Evolutionary conservation across 345 rosid genomes (phyloP).

Genomic region (Populus simonii): DNA sequence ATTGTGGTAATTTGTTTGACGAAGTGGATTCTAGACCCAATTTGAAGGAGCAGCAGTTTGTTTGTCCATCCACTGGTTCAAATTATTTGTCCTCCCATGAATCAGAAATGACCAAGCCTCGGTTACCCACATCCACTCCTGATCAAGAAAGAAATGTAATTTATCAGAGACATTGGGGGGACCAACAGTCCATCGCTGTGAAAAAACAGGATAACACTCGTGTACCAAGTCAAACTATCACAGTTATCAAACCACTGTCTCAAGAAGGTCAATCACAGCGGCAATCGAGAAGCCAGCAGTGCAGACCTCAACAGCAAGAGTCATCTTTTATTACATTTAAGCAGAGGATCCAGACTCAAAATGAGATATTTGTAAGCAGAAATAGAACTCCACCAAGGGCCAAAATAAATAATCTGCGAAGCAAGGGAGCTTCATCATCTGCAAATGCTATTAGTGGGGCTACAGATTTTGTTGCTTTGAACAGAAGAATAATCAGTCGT

Average conservation of each 20-base stretch:
- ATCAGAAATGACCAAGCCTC: slow-evolving; percentile 26
- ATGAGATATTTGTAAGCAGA: slow-evolving; percentile 33
- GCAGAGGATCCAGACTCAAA: slow-evolving; percentile 29
- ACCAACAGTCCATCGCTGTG: slow-evolving; percentile 19
- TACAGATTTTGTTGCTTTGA: slow-evolving; percentile 62
- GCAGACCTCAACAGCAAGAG: slow-evolving; percentile 46
- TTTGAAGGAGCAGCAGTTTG: slow-evolving; percentile 27
- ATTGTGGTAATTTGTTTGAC: slow-evolving; percentile 63
- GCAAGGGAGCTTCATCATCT: slow-evolving; percentile 42
- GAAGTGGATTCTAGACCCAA: slow-evolving; percentile 29
- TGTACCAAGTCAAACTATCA: slow-evolving; percentile 12
- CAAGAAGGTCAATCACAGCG: slow-evolving; percentile 24
- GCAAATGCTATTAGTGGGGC: slow-evolving; percentile 35
- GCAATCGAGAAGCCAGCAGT: slow-evolving; percentile 24
- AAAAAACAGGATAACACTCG: slow-evolving; percentile 16
- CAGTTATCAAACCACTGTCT: slow-evolving; percentile 27
- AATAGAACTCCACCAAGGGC: slow-evolving; percentile 36
- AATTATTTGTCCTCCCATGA: slow-evolving; percentile 24
- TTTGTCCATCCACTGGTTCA: slow-evolving; percentile 19
- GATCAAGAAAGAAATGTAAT: slow-evolving; percentile 33
- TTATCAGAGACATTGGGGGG: slow-evolving; percentile 36
- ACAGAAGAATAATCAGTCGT: slow-evolving; percentile 49
- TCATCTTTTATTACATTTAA: slow-evolving; percentile 19
- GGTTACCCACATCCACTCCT: slow-evolving; percentile 11
- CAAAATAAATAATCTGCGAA: slow-evolving; percentile 33